Evolutionary conservation across 805 yeast genomes (phyloP), one percentile per base, ranked within the genome.

Genomic region (Wickerhamia fluorescens): DNA sequence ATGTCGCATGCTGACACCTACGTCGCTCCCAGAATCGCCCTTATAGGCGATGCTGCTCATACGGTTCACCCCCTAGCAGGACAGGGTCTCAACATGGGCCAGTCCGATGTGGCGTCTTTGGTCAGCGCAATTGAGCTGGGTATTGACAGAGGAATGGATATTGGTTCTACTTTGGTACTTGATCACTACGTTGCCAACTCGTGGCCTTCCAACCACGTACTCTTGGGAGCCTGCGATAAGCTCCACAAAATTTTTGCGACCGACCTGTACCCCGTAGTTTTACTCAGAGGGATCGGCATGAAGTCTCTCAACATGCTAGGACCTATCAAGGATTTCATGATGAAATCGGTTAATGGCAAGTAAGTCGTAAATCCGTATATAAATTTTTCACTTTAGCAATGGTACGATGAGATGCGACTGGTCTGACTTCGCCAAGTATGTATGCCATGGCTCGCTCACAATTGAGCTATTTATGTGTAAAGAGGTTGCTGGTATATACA

Each of bases 21-120:
- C 50, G 75, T 85, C 12, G 75, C 75, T 2, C 88, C 83, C 3
- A 67, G 97, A 41, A 70, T 89, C 17, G 97, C 96, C 0, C 60
- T 92, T n/a, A 83, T 89, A 7, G 98, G 98, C 15, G 98, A 92
- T 56, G 97, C 98, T 2, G 97, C 97, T 0, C 98, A 92, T 45
- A 81, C 96, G 0, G 85, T 95, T 2, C 97, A 92, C 52, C 98
- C 98, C 3, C 66, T 92, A 35, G 96, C 96, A 4, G 98, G 98
- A 7, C 98, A 92, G 57, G 98, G 98, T 15, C 69, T 92, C 33
- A 92, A 92, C 54, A 87, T 89, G 95, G 98, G 98, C 13, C 96
- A 88, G 53, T 78, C 81, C 16, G 98, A 92, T 51, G 96, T 85
- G 2, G 76, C 78, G 34, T 61, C 78, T 2, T 63, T 92, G 17